These are phyloP conservation scores for Hypoxylon sp. DNA, from an alignment of 2,329 filamentous ascomycete species.

Conservation along the genomic window DNA sequence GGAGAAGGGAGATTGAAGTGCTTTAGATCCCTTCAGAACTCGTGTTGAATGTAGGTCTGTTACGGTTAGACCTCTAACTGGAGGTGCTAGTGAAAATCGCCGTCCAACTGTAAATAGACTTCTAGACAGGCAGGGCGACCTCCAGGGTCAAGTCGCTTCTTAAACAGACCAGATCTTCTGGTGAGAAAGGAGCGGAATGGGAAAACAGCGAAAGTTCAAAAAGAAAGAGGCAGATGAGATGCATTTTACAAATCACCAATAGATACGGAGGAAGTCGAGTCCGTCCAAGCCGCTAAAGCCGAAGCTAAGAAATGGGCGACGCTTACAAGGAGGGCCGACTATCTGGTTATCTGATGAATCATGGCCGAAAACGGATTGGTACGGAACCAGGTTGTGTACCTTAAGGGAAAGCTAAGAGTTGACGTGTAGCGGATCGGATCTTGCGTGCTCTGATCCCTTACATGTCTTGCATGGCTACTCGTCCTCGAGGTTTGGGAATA, in stretches of 20 bases:
- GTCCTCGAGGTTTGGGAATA: slow-evolving; percentile 10
- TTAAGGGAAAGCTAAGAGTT: slow-evolving; percentile 31
- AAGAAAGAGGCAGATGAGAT: slow-evolving; percentile 2
- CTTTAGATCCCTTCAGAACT: slow-evolving; percentile 9
- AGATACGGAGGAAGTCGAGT: slow-evolving; percentile 12
- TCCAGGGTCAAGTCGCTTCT: slow-evolving; percentile 26
- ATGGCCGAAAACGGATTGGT: slow-evolving; percentile 39
- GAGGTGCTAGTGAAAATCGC: slow-evolving; percentile 10
- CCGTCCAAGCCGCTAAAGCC: slow-evolving; percentile 34
- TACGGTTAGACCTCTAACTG: slow-evolving; percentile 7
- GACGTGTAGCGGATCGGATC: slow-evolving; percentile 36
- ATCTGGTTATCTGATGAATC: slow-evolving; percentile 43
- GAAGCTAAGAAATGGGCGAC: slow-evolving; percentile 36
- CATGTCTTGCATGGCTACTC: slow-evolving; percentile 8
- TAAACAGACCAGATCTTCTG: slow-evolving; percentile 3
- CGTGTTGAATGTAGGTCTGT: slow-evolving; percentile 8
- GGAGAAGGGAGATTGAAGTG: slow-evolving; percentile 4
- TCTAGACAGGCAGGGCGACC: slow-evolving; percentile 25
- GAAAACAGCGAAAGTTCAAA: slow-evolving; percentile 3
- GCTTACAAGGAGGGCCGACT: slow-evolving; percentile 37
- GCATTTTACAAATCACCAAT: slow-evolving; percentile 26
- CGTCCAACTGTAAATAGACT: background rate
- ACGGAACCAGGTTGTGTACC: slow-evolving; percentile 23
- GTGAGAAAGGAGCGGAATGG: background rate
- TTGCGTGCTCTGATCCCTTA: slow-evolving; percentile 42